Conservation (phyloP, 106 monocot species). For the Cymbidium sinense region DNA sequence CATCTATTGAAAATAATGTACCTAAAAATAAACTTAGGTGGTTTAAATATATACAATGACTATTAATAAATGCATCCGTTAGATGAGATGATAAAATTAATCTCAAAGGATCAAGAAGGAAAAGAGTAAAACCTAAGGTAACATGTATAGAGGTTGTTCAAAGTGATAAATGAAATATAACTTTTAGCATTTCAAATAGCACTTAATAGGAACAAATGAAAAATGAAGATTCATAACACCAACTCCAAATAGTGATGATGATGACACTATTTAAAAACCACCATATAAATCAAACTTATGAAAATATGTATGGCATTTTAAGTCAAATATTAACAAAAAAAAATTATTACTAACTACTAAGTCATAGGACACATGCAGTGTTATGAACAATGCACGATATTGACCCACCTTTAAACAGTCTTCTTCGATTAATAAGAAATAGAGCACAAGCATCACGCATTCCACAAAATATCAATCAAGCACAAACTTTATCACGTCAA, state of each 20-base stretch:
- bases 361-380: background rate
- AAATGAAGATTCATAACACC: background rate
- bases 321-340: background rate
- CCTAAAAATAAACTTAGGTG: background rate
- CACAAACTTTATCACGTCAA: background rate
- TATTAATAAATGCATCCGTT: background rate
- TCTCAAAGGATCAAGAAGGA: background rate
- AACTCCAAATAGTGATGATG: too few species aligned
- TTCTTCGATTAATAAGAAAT: background rate
- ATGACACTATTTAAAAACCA: too few species aligned
- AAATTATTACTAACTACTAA: background rate
- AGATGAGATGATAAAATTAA: background rate
- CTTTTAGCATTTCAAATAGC: background rate
- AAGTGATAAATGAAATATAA: background rate
- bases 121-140: background rate
- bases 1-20: background rate
- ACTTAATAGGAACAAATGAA: background rate
- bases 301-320: background rate
- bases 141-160: background rate
- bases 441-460: background rate
- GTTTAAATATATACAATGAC: background rate
- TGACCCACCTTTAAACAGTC: background rate
- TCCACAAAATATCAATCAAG: background rate
- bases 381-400: background rate
- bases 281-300: background rate